phyloP scores from a whole-genome alignment of 78 protist genomes.

The Cavenderia fasciculata region DNA sequence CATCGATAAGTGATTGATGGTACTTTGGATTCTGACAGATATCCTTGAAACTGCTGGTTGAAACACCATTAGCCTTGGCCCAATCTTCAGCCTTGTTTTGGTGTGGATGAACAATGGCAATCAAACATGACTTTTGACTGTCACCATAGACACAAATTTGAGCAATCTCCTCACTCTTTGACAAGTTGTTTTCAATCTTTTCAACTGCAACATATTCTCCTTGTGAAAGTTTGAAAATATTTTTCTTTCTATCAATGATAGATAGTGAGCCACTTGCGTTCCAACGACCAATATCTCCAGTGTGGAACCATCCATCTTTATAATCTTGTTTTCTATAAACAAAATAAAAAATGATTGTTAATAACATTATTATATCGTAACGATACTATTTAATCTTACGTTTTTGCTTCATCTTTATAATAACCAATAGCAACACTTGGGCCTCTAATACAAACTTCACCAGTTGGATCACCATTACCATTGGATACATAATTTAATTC shows the following conservation, averaged over 20 bases:
- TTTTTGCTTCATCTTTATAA: slow-evolving; percentile 88
- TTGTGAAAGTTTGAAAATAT: slow-evolving; percentile 85
- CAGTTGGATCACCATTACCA: slow-evolving; percentile 55
- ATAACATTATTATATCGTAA: slow-evolving; percentile 1
- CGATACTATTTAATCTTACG: slow-evolving; percentile 44
- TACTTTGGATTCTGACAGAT: slow-evolving; percentile 18
- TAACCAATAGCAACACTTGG: slow-evolving; percentile 91
- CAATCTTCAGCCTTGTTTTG: slow-evolving; percentile 24
- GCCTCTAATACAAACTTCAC: slow-evolving; percentile 96
- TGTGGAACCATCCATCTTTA: slow-evolving; percentile 93
- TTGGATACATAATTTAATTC: slow-evolving; percentile 83
- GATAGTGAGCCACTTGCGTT: slow-evolving; percentile 69
- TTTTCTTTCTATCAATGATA: slow-evolving; percentile 95
- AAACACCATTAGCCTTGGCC: slow-evolving; percentile 13
- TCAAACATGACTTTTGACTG: slow-evolving; percentile 16
- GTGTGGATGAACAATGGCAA: slow-evolving; percentile 61
- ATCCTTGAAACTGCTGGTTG: not conserved
- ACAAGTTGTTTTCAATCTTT: slow-evolving; percentile 30
- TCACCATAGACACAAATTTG: slow-evolving; percentile 75
- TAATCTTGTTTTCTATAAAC: slow-evolving; percentile 3
- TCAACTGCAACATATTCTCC: slow-evolving; percentile 96
- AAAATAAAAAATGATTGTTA: too few species aligned
- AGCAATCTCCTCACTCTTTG: slow-evolving; percentile 25
- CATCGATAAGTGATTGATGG: slow-evolving; percentile 2
- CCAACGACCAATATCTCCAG: slow-evolving; percentile 97